phyloP scores from a whole-genome alignment of 108 stramenopile species.

The Nitzschia sp. region DNA sequence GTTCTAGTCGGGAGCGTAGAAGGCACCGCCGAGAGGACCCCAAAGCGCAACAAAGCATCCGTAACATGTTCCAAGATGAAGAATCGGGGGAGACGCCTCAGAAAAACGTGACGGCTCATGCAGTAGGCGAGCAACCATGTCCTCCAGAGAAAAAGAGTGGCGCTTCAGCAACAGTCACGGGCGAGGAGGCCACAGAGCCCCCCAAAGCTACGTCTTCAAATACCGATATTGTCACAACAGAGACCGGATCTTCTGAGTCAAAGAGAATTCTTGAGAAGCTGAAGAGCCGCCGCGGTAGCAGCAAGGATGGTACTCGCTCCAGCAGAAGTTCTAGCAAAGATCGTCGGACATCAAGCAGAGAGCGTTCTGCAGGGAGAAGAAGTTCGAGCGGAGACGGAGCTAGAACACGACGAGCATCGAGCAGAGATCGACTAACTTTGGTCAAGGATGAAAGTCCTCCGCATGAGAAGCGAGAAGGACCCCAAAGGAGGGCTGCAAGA shows the following conservation, averaged over 20 bases:
- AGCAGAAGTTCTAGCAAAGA: neutral
- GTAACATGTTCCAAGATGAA: neutral
- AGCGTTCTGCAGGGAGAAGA: neutral
- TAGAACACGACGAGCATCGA: neutral
- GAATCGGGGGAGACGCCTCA: neutral
- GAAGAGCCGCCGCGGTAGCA: neutral
- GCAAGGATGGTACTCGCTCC: slow-evolving; percentile 5
- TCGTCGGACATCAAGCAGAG: neutral
- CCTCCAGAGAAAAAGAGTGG: neutral
- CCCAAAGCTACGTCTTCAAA: too few relatives aligned
- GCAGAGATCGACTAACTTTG: neutral
- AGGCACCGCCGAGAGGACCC: neutral
- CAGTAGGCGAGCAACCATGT: neutral
- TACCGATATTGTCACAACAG: too few relatives aligned
- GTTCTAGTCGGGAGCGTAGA: neutral
- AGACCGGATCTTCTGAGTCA: too few relatives aligned
- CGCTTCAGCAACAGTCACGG: too few relatives aligned
- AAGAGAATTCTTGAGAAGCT: slow-evolving; percentile 1
- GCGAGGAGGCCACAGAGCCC: too few relatives aligned
- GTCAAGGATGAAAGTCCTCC: too few relatives aligned
- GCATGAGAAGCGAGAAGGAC: too few relatives aligned
- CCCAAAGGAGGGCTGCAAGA: neutral
- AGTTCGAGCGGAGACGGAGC: neutral
- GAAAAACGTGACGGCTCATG: neutral
- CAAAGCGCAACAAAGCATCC: neutral